These are phyloP conservation scores for Phytopythium helicoides DNA, from an alignment of 352 stramenopile species.

Conservation along the genomic window DNA sequence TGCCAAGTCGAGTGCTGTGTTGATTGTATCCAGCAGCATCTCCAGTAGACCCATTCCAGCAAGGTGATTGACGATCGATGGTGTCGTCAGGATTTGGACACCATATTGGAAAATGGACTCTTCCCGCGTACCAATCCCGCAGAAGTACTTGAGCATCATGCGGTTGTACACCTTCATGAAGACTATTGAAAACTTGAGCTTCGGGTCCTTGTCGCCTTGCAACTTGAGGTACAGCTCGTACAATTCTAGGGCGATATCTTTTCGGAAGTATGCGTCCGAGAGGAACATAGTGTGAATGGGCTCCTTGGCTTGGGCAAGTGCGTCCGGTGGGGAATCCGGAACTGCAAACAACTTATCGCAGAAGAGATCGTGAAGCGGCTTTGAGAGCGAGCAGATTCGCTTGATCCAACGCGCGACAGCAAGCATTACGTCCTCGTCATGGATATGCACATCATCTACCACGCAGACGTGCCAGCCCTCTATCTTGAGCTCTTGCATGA, in stretches of 20 bases:
- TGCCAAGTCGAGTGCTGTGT: slow-evolving; percentile 68
- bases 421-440: slow-evolving; percentile 65
- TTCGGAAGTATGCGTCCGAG: slow-evolving; percentile 94
- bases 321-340: slow-evolving; percentile 11
- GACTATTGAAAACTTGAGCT: slow-evolving; percentile 90
- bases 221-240: slow-evolving; percentile 95
- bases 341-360: slow-evolving; percentile 66
- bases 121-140: slow-evolving; percentile 85
- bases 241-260: slow-evolving; percentile 88
- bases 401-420: slow-evolving; percentile 79
- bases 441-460: slow-evolving; percentile 65
- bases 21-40: slow-evolving; percentile 76
- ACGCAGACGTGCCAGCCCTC: slow-evolving; percentile 86
- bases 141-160: slow-evolving; percentile 89
- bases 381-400: slow-evolving; percentile 51
- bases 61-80: slow-evolving; percentile 80
- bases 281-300: slow-evolving; percentile 91
- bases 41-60: slow-evolving; percentile 61
- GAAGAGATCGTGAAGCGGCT: slow-evolving; percentile 61
- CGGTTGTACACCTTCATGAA: slow-evolving; percentile 85
- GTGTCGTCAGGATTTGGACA: slow-evolving; percentile 94
- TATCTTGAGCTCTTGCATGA: slow-evolving; percentile 76
- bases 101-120: slow-evolving; percentile 91
- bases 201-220: slow-evolving; percentile 93
- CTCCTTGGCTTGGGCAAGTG: slow-evolving; percentile 33